Base-by-base conservation (phyloP, 2,329 filamentous ascomycete species). In the Aspergillus oerlinghausenensis region DNA sequence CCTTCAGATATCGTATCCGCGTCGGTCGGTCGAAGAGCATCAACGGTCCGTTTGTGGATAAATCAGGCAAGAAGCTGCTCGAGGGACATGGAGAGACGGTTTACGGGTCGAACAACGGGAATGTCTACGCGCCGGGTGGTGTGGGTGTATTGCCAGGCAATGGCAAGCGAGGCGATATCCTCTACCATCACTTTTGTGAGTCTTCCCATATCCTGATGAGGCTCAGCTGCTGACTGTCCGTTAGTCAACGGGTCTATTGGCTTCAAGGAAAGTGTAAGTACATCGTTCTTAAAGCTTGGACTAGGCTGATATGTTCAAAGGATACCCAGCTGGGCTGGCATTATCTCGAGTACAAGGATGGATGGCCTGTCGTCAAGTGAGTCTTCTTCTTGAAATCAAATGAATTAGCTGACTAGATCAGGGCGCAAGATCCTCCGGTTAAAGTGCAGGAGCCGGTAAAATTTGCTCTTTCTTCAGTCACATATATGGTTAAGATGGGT, bases 81-180 rank as follows among this genome's bases (percentile, higher is more conserved):
- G 58, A 70, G 3, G 69, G 66, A 0, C 68, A 70, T 26, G 70
- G 70, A 0, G 63, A 62, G n/a, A 52, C 63, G 8, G 58, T 72
- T 19, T 73, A 72, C 55, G 68, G 52, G 3, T 71, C 70, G 1
- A 73, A 73, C 54, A 65, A 72, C 51, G 67, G 65, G n/a, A 47
- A 60, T 8, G 66, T 71, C 3, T 73, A 70, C 61, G 70, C 71
- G 2, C 71, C 70, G 52, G 71, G 71, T 45, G 71, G 71, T 4
- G 25, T 65, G 42, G 70, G 71, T 0, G 63, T 72, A 3, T 49
- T 72, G 49, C 40, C 58, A 8, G 65, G 59, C 23, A 62, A 29
- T 9, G 28, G 65, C 51, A 52, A 55, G 8, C 59, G 59, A 5
- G 58, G 56, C 9, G 71, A 73, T 61, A 60, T 72, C 49, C 62